Percentiles rank a stretch among this genome's conserved stretches.
Evolutionary conservation across 495 filamentous ascomycete genomes (phyloP).

Genomic region (Xylaria longipes): DNA sequence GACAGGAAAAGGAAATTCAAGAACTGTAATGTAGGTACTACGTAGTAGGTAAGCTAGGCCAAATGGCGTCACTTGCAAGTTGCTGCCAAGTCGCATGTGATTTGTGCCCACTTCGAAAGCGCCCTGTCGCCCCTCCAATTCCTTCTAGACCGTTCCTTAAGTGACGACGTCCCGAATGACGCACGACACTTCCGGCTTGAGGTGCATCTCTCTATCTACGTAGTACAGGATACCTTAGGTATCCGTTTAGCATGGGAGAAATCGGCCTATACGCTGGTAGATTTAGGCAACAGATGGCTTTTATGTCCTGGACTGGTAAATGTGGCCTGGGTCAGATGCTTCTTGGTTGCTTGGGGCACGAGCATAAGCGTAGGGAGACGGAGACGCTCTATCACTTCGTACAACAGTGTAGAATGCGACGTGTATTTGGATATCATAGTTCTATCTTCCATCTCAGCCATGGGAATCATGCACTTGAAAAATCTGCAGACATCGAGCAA

Average conservation of each 20-base stretch:
- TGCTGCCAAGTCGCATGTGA: slow-evolving; percentile 26
- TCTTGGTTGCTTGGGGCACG: neutral
- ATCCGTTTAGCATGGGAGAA: neutral
- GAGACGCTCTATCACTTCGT: neutral
- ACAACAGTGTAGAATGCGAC: neutral
- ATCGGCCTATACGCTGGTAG: neutral
- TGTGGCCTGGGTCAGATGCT: neutral
- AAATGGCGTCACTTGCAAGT: slow-evolving; percentile 17
- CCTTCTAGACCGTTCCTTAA: slow-evolving; percentile 10
- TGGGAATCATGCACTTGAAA: slow-evolving; percentile 9
- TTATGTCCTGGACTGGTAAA: neutral
- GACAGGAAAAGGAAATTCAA: neutral
- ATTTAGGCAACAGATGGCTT: neutral
- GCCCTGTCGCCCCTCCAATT: neutral
- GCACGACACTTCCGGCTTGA: slow-evolving; percentile 2
- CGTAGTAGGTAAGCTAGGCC: neutral
- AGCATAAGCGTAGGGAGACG: neutral
- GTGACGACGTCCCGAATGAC: slow-evolving; percentile 8
- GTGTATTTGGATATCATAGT: slow-evolving; percentile 20
- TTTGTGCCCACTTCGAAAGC: slow-evolving; percentile 21
- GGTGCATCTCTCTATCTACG: neutral
- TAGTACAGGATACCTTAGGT: neutral
- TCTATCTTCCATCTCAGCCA: slow-evolving; percentile 12
- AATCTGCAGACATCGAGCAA: slow-evolving; percentile 12
- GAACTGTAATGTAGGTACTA: neutral